phyloP scores from a whole-genome alignment of 1,139 yeast genomes.

The Hansenula lynferdii region DNA sequence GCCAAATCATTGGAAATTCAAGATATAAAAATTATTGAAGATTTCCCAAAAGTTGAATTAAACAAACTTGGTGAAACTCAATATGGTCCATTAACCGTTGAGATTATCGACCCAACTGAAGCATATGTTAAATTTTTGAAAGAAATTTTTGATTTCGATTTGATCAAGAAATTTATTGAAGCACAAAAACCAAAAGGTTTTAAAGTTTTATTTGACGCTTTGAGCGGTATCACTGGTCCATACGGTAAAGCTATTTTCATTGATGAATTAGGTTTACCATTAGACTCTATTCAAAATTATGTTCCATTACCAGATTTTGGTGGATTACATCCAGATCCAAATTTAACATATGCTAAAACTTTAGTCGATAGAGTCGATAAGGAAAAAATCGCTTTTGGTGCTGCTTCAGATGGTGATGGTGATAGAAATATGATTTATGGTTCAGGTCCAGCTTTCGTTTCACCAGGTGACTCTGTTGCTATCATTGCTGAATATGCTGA shows the following conservation, averaged over 20 bases:
- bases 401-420: conserved; percentile 99
- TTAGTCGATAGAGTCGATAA: conserved; percentile 81
- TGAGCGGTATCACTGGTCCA: conserved; percentile 97
- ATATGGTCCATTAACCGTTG: conserved; percentile 56
- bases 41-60: conserved; percentile 60
- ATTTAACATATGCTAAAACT: conserved; percentile 88
- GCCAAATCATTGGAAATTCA: conserved; percentile 59
- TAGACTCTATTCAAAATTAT: conserved; percentile 69
- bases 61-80: conserved; percentile 46
- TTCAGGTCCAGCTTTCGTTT: conserved; percentile 79
- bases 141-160: conserved; percentile 80
- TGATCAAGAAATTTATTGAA: conserved; percentile 68
- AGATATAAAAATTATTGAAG: conserved; percentile 50
- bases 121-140: conserved; percentile 79
- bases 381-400: conserved; percentile 86
- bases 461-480: conserved; percentile 98
- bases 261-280: conserved; percentile 77
- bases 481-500: conserved; percentile 90
- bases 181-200: conserved; percentile 48
- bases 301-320: conserved; percentile 88
- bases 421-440: conserved; percentile 99
- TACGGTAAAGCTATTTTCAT: conserved; percentile 84
- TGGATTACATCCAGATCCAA: conserved; percentile 97
- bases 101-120: conserved; percentile 75
- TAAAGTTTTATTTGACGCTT: conserved; percentile 78